Evolutionary conservation across 2,329 filamentous ascomycete genomes (phyloP).

Genomic region (Penicillium olsonii): DNA sequence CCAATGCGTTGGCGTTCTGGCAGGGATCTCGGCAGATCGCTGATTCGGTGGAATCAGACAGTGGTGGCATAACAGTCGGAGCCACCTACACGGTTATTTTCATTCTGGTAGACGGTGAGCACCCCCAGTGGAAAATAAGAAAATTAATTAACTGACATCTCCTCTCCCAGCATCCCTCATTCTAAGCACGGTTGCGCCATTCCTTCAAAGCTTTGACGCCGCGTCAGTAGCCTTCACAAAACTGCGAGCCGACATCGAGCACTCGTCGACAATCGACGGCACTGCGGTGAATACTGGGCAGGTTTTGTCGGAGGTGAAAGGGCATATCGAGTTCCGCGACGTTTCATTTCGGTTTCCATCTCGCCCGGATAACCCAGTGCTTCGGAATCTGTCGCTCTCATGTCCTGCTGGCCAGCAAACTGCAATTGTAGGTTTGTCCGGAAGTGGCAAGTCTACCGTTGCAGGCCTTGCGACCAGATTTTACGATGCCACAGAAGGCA

Average conservation of each 20-base stretch:
- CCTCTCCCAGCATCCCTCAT: conserved; percentile 36
- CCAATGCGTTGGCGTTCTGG: conserved; percentile 68
- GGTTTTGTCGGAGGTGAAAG: conserved; percentile 20
- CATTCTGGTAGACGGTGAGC: conserved; percentile 36
- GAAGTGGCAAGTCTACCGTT: conserved; percentile 65
- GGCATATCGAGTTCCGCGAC: conserved; percentile 31
- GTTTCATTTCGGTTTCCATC: conserved; percentile 33
- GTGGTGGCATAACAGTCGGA: conserved; percentile 28
- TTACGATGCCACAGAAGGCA: conserved; percentile 64
- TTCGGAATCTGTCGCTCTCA: conserved; percentile 6
- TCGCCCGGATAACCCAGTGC: conserved; percentile 21
- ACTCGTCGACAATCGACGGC: conserved; percentile 48
- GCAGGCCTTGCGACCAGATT: conserved; percentile 61
- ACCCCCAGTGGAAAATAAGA: too few relatives aligned
- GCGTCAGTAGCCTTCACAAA: conserved; percentile 57
- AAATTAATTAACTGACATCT: background rate
- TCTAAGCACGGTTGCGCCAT: conserved; percentile 38
- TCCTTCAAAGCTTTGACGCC: conserved; percentile 48
- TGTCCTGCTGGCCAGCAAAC: conserved; percentile 49
- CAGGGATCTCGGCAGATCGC: conserved; percentile 61
- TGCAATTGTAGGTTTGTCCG: conserved; percentile 55
- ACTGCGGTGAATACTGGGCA: conserved; percentile 16
- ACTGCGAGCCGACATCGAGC: conserved; percentile 60
- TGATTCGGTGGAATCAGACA: conserved; percentile 19
- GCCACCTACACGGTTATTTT: conserved; percentile 39